These are phyloP conservation scores for Hibiscus tridactylites DNA, from an alignment of 345 rosid genomes.

Conservation along the genomic window DNA sequence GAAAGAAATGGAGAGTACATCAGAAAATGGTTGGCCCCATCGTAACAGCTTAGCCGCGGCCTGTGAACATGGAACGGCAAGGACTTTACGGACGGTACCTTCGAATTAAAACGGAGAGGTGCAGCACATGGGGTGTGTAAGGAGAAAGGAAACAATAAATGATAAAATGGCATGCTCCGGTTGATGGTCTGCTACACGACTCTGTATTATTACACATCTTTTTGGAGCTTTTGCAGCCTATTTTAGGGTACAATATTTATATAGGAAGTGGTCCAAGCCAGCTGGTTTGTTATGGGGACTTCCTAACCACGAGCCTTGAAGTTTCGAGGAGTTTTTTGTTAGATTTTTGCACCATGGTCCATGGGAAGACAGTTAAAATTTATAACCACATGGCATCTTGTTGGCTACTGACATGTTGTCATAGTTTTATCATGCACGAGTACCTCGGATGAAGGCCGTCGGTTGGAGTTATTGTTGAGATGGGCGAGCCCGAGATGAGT, in stretches of 20 bases:
- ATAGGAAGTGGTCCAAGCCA: constrained; percentile 1
- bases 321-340: neutral
- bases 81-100: constrained; percentile 9
- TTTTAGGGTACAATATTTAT: neutral
- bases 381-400: neutral
- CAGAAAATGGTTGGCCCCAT: neutral
- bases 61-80: neutral
- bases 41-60: neutral
- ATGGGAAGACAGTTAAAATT: neutral
- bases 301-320: constrained; percentile 4
- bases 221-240: neutral
- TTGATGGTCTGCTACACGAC: neutral
- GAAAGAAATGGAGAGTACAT: neutral
- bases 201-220: neutral
- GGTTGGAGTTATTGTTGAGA: neutral
- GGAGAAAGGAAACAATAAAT: constrained; percentile 1
- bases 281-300: constrained; percentile 2
- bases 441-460: neutral
- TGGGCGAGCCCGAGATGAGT: neutral
- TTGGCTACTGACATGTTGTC: too few species aligned
- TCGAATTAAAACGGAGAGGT: neutral
- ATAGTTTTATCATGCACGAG: neutral
- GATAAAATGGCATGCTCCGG: neutral
- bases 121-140: neutral
- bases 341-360: neutral